Percentiles rank a stretch among this genome's conserved stretches.
Evolutionary conservation across 1,284 basidiomycete genomes (phyloP).

Genomic region (Athelia sp.): DNA sequence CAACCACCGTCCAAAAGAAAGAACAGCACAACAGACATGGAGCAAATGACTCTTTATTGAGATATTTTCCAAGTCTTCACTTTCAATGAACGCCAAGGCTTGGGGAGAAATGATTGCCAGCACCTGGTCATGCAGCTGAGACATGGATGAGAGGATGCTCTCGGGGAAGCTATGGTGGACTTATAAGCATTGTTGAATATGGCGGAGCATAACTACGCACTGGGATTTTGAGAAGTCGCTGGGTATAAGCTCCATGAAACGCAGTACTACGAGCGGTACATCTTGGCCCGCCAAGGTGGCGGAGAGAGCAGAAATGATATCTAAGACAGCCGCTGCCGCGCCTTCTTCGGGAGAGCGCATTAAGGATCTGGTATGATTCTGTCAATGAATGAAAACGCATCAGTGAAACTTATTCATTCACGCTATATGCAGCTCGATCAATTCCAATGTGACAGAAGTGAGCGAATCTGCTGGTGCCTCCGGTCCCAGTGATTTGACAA

Average conservation of each 20-base stretch:
- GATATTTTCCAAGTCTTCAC: background rate
- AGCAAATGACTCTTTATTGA: conserved; percentile 15
- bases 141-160: conserved; percentile 20
- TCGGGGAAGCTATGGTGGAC: conserved; percentile 22
- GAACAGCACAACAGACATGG: conserved; percentile 37
- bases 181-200: background rate
- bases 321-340: conserved; percentile 6
- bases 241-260: conserved; percentile 29
- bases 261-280: conserved; percentile 19
- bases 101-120: conserved; percentile 15
- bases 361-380: conserved; percentile 21
- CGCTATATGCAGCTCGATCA: conserved; percentile 40
- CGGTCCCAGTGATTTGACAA: conserved; percentile 7
- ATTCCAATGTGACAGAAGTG: conserved; percentile 36
- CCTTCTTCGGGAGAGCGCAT: conserved; percentile 27
- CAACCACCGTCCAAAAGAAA: conserved; percentile 48
- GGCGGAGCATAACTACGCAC: background rate
- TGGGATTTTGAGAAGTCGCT: conserved; percentile 20
- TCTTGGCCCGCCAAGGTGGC: conserved; percentile 10
- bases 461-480: conserved; percentile 12
- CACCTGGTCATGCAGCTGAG: conserved; percentile 24
- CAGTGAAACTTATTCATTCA: conserved; percentile 22
- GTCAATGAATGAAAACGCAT: background rate
- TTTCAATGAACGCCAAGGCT: conserved; percentile 9
- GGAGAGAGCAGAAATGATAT: background rate